phyloP scores from a whole-genome alignment of 345 rosid species.

The Citrus glauca region DNA sequence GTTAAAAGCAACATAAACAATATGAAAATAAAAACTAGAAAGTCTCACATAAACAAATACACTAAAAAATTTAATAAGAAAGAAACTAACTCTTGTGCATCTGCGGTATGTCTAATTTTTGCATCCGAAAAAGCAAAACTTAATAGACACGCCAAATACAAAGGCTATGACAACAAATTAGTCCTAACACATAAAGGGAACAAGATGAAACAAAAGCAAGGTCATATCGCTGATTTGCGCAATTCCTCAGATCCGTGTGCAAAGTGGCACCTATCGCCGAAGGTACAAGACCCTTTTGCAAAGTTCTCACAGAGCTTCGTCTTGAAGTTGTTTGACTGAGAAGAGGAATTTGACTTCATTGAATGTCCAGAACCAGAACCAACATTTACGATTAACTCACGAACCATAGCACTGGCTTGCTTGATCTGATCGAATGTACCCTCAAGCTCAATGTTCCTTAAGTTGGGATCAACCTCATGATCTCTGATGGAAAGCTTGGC shows the following conservation, averaged over 20 bases:
- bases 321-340: constrained; percentile 55
- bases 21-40: neutral
- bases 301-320: constrained; percentile 81
- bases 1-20: neutral
- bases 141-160: constrained; percentile 2
- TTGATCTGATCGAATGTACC: constrained; percentile 96
- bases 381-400: constrained; percentile 70
- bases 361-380: constrained; percentile 42
- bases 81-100: neutral
- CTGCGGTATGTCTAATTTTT: neutral
- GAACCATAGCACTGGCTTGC: constrained; percentile 94
- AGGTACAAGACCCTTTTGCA: constrained; percentile 70
- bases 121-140: constrained; percentile 2
- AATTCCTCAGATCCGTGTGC: constrained; percentile 84
- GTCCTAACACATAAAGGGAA: neutral
- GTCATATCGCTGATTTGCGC: constrained; percentile 41
- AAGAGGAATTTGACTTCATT: constrained; percentile 27
- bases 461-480: constrained; percentile 70
- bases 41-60: neutral
- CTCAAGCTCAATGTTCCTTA: constrained; percentile 90
- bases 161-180: constrained; percentile 5
- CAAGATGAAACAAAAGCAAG: neutral
- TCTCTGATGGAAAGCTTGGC: constrained; percentile 88
- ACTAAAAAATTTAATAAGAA: neutral
- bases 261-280: constrained; percentile 88